phyloP scores from a whole-genome alignment of 148 eudicot species.

The Hydrangea macrophylla region DNA sequence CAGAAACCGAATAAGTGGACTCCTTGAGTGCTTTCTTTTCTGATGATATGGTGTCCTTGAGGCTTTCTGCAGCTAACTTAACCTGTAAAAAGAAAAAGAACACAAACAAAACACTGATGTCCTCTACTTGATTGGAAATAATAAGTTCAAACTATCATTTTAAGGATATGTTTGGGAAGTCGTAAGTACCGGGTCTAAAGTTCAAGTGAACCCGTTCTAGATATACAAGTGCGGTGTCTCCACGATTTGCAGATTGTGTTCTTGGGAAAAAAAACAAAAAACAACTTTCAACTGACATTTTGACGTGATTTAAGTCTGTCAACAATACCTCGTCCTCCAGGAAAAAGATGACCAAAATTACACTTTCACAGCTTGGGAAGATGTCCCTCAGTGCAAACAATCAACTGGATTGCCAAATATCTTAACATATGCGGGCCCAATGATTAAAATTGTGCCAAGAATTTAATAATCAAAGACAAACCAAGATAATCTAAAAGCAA shows the following conservation, averaged over 20 bases:
- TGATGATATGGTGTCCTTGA: constrained; percentile 44
- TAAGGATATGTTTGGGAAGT: too few species aligned
- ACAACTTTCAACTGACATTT: too few species aligned
- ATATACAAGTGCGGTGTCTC: not conserved
- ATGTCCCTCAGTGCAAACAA: too few species aligned
- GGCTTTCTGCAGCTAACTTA: constrained; percentile 53
- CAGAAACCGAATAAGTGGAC: constrained; percentile 64
- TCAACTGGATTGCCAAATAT: too few species aligned
- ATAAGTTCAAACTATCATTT: not conserved
- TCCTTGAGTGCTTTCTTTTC: constrained; percentile 52
- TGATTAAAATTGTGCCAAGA: not conserved
- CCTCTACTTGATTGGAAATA: not conserved
- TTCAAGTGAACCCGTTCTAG: not conserved
- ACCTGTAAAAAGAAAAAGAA: constrained; percentile 33
- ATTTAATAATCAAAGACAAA: not conserved
- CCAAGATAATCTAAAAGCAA: not conserved
- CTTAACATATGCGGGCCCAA: not conserved
- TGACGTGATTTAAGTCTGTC: too few species aligned
- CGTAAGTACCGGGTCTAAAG: too few species aligned
- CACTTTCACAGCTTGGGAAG: too few species aligned
- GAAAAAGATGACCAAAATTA: too few species aligned
- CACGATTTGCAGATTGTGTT: not conserved
- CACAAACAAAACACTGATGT: constrained; percentile 1
- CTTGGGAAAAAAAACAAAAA: too few species aligned
- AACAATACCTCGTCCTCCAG: too few species aligned